Base-by-base conservation (phyloP, 2,329 filamentous ascomycete species). In the Ophiocordyceps camponoti-leonardi region DNA sequence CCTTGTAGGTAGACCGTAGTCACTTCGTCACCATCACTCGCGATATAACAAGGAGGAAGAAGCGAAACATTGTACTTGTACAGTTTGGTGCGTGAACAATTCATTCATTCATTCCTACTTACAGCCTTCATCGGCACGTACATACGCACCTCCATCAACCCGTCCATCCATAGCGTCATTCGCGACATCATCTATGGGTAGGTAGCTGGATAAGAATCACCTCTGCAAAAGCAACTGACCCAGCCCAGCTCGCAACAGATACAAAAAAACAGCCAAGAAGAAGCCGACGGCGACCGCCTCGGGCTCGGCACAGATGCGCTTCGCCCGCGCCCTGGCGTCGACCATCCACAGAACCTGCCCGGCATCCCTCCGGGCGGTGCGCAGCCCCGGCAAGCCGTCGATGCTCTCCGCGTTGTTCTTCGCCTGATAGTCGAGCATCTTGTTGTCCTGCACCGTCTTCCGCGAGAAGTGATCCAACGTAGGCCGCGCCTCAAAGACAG, bases 381-480 rank as follows among this genome's bases (percentile, higher is more conserved):
- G 67, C 51, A 82, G 55, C 0, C 76, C 77, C 0, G 75, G 72
- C 19, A 80, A 59, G 1, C 73, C 75, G 50, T 81, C 77, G 41
- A 81, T 62, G 56, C 73, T 77, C 42, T 54, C 51, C 2, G 63
- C 53, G 52, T 83, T 83, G 52, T 68, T 72, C 49, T 66, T 56
- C 20, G 63, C 64, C 54, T 77, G 77, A 53, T 81, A 83, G n/a
- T 63, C 60, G 10, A 63, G 60, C 50, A 79, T 56, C 35, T 65
- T 61, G 45, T 72, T 70, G 48, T 65, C 66, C 42, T 71, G 66
- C 2, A 69, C 37, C 53, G 62, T 66, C 50, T 69, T 71, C 35
- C 56, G 54, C 1, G 68, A 66, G 66, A 67, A 77, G 45, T 66
- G 60, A 20, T 71, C 68, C 48, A 82, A 57, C 0, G 73, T 79